Conservation (phyloP, 805 yeast species). For the Wickerhamomyces kurtzmanii region DNA sequence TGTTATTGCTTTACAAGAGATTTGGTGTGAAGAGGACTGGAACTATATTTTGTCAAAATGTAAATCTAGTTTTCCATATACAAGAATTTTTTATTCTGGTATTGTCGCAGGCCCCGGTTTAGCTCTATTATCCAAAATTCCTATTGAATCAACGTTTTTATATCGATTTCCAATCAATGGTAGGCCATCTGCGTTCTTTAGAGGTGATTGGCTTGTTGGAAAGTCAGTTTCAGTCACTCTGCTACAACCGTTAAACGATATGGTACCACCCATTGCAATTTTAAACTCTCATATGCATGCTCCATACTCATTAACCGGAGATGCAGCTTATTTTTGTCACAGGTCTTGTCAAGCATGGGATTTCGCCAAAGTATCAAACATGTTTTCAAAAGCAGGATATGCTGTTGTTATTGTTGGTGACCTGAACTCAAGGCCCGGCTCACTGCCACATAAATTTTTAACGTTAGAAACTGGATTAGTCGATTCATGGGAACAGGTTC, state of each 20-base stretch:
- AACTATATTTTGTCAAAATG: constrained; percentile 42
- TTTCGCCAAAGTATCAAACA: constrained; percentile 54
- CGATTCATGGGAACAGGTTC: constrained; percentile 76
- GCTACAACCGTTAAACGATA: constrained; percentile 38
- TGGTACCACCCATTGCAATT: constrained; percentile 55
- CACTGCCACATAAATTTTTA: constrained; percentile 69
- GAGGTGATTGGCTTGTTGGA: constrained; percentile 98
- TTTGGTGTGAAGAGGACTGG: constrained; percentile 89
- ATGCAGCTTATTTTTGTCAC: constrained; percentile 84
- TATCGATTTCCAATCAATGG: constrained; percentile 90
- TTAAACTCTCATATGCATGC: constrained; percentile 97
- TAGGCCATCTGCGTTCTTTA: constrained; percentile 81
- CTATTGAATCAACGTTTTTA: constrained; percentile 70
- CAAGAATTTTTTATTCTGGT: constrained; percentile 71
- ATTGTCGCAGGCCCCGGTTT: constrained; percentile 90
- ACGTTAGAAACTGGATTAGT: constrained; percentile 56
- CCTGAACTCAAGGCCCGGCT: constrained; percentile 80
- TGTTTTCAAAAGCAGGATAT: constrained; percentile 64
- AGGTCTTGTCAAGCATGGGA: constrained; percentile 97
- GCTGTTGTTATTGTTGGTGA: constrained; percentile 90
- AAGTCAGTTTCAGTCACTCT: constrained; percentile 74
- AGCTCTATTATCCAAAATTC: constrained; percentile 73
- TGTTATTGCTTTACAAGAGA: constrained; percentile 86
- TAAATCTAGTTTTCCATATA: constrained; percentile 41
- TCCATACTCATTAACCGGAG: constrained; percentile 77